Conservation (phyloP, 2,329 filamentous ascomycete genomes). For the Claviceps pusilla region DNA sequence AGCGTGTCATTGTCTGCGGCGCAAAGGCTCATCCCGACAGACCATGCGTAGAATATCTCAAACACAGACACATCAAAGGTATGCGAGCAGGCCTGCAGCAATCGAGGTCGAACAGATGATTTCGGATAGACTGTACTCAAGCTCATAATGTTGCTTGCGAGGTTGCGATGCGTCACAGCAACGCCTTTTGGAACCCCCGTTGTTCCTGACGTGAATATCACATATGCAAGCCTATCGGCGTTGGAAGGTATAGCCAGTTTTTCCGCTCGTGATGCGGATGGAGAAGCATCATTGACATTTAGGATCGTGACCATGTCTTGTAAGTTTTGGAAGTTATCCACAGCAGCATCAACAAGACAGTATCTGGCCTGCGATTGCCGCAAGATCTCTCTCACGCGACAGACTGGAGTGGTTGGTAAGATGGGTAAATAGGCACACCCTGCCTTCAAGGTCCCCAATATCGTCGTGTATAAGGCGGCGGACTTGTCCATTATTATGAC, state of each 20-base stretch:
- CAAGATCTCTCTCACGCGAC: constrained; percentile 48
- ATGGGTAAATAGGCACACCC: constrained; percentile 72
- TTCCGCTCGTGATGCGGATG: constrained; percentile 16
- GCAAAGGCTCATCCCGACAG: constrained; percentile 62
- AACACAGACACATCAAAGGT: constrained; percentile 82
- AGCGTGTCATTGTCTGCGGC: constrained; percentile 59
- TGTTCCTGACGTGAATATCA: constrained; percentile 72
- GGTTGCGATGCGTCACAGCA: constrained; percentile 58
- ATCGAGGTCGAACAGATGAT: constrained; percentile 28
- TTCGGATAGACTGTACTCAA: constrained; percentile 53
- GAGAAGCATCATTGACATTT: constrained; percentile 17
- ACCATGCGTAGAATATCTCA: constrained; percentile 79
- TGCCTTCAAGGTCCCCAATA: constrained; percentile 59
- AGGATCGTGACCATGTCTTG: constrained; percentile 13
- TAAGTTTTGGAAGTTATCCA: constrained; percentile 9
- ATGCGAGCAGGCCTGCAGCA: constrained; percentile 72
- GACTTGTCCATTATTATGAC: constrained; percentile 69
- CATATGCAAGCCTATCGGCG: constrained; percentile 49
- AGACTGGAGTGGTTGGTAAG: constrained; percentile 51
- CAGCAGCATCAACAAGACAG: constrained; percentile 27
- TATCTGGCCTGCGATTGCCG: constrained; percentile 36
- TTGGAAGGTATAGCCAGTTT: constrained; percentile 26
- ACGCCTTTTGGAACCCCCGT: constrained; percentile 72
- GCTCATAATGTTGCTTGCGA: constrained; percentile 59
- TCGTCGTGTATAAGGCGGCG: constrained; percentile 52